Percentiles rank a stretch among this genome's conserved stretches.
These are phyloP conservation scores for Yarrowia sp. DNA, from an alignment of 805 yeast genomes.

Conservation along the genomic window DNA sequence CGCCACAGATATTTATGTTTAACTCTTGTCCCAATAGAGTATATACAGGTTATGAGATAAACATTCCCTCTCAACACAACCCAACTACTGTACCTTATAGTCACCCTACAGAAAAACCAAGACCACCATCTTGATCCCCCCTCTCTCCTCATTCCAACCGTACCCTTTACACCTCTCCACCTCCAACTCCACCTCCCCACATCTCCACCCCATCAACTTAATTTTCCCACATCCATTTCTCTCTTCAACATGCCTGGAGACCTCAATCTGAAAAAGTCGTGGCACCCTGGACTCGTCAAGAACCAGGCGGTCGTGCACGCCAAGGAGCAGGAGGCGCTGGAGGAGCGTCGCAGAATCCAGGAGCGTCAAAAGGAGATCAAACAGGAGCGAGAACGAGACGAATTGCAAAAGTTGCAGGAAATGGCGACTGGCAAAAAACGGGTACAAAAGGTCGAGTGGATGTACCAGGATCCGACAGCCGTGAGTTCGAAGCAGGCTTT, in stretches of 20 bases:
- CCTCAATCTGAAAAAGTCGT: constrained; percentile 85
- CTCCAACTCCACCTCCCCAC: too few species aligned
- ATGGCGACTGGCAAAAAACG: constrained; percentile 42
- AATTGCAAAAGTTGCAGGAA: constrained; percentile 50
- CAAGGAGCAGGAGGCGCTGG: constrained; percentile 70
- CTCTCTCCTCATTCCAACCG: too few species aligned
- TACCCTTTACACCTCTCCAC: too few species aligned
- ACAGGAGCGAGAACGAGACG: constrained; percentile 59
- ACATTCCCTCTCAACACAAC: too few species aligned
- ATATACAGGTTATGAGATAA: too few species aligned
- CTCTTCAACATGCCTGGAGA: constrained; percentile 56
- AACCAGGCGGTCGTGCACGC: constrained; percentile 85
- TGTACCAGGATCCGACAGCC: constrained; percentile 60
- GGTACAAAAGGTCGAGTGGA: constrained; percentile 69
- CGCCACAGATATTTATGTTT: too few species aligned
- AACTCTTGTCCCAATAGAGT: too few species aligned
- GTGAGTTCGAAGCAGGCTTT: constrained; percentile 32
- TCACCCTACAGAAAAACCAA: too few species aligned
- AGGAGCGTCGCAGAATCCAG: constrained; percentile 63
- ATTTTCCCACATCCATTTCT: neutral
- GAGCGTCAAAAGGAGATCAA: constrained; percentile 63
- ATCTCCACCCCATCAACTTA: too few species aligned
- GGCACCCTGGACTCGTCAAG: constrained; percentile 88
- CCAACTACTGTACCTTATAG: too few species aligned
- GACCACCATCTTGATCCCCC: too few species aligned